A percentile compares a stretch with the other conserved stretches of the same genome.
Conservation (phyloP, 1,284 basidiomycete genomes). For the Ustilago sp. region DNA sequence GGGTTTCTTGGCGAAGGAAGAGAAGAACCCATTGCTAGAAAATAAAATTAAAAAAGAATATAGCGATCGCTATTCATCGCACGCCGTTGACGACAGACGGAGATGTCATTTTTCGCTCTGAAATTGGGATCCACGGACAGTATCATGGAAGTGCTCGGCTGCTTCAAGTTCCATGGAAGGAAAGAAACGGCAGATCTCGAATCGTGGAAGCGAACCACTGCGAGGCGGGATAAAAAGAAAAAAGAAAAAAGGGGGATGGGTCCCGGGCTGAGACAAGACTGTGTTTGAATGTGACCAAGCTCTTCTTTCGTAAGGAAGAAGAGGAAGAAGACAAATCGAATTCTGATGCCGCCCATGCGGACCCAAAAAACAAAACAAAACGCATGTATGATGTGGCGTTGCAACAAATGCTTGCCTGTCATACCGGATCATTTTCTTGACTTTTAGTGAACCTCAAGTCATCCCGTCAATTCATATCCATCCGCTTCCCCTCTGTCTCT, state of each 20-base stretch:
- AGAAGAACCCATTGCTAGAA: neutral
- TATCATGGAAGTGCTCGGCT: constrained; percentile 1
- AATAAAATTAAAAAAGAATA: too few species aligned
- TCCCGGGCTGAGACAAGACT: neutral
- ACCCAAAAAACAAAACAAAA: neutral
- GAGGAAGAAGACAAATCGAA: neutral
- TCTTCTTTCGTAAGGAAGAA: too few species aligned
- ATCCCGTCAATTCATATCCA: neutral
- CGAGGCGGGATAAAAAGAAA: too few species aligned
- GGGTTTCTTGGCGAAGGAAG: constrained; percentile 13
- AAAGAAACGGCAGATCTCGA: neutral
- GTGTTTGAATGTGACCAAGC: too few species aligned
- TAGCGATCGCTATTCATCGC: too few species aligned
- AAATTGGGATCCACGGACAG: neutral
- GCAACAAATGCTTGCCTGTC: neutral
- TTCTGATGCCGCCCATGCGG: neutral
- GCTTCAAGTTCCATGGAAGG: neutral
- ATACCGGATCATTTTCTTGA: neutral
- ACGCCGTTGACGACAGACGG: too few species aligned
- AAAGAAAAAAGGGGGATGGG: too few species aligned
- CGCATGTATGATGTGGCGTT: neutral
- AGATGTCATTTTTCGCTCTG: too few species aligned
- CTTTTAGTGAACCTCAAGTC: neutral
- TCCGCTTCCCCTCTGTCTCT: neutral
- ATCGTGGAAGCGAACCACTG: too few species aligned